Conservation (phyloP, 2,329 filamentous ascomycete genomes). For the Aspergillus pseudoviridinutans region DNA sequence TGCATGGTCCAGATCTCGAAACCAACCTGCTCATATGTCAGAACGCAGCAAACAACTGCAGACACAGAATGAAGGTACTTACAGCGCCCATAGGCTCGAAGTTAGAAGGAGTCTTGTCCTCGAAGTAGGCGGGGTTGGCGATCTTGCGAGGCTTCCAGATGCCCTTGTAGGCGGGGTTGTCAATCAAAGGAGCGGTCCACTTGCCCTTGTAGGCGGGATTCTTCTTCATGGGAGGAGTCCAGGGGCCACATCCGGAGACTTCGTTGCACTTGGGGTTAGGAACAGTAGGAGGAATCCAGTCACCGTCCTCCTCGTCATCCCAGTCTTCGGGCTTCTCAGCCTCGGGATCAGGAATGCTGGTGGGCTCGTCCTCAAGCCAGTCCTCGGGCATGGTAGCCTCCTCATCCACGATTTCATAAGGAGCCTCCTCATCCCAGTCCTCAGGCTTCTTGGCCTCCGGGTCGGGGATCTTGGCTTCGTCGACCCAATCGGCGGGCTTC, state of each 20-base stretch:
- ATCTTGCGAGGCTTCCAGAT: slow-evolving; percentile 94
- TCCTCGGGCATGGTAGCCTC: slow-evolving; percentile 87
- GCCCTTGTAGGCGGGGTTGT: slow-evolving; percentile 98
- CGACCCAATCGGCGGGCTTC: slow-evolving; percentile 96
- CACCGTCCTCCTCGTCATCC: slow-evolving; percentile 99
- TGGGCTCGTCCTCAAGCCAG: slow-evolving; percentile 89
- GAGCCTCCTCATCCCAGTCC: slow-evolving; percentile 98
- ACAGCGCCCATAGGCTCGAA: slow-evolving; percentile 97
- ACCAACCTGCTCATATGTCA: slow-evolving; percentile 62
- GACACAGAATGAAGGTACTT: slow-evolving; percentile 45
- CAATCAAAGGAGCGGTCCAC: slow-evolving; percentile 87
- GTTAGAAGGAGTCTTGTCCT: slow-evolving; percentile 95
- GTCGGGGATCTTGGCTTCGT: slow-evolving; percentile 84
- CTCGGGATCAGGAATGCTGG: slow-evolving; percentile 82
- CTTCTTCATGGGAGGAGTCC: slow-evolving; percentile 86
- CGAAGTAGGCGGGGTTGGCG: slow-evolving; percentile 89
- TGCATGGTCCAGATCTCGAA: slow-evolving; percentile 99
- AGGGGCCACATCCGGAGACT: slow-evolving; percentile 87
- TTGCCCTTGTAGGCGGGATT: slow-evolving; percentile 99
- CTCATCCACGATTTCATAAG: slow-evolving; percentile 92
- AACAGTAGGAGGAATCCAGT: slow-evolving; percentile 87
- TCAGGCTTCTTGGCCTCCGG: slow-evolving; percentile 94
- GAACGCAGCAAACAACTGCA: not conserved
- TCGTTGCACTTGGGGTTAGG: slow-evolving; percentile 96
- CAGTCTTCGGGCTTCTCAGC: slow-evolving; percentile 97